Evolutionary conservation across 225 moss, liverwort and hornwort genomes (phyloP).

Genomic region (Marchantia polymorpha): DNA sequence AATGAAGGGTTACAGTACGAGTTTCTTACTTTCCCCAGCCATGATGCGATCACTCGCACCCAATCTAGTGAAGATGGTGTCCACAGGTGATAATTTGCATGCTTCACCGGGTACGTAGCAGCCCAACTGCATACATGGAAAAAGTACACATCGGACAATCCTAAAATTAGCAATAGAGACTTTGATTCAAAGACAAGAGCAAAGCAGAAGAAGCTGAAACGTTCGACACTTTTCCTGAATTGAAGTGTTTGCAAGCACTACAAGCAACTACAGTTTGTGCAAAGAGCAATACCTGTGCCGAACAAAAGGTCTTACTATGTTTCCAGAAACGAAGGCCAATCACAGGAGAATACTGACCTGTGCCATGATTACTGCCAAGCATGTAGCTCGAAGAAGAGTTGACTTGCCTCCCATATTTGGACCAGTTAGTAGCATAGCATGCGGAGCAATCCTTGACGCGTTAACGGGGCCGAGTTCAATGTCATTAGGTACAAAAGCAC

Average conservation of each 20-base stretch:
- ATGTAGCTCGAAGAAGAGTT: constrained; percentile 86
- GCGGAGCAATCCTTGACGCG: constrained; percentile 40
- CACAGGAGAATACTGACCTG: constrained; percentile 44
- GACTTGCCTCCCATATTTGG: constrained; percentile 99
- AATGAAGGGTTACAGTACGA: neutral
- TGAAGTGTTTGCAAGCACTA: too few relatives aligned
- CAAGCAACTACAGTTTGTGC: too few relatives aligned
- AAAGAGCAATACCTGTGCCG: too few relatives aligned
- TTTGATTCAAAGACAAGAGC: neutral
- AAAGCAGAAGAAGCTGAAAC: too few relatives aligned
- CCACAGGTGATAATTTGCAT: constrained; percentile 71
- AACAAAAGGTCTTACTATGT: too few relatives aligned
- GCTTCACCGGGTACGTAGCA: constrained; percentile 75
- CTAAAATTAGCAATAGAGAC: neutral
- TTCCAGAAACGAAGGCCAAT: too few relatives aligned
- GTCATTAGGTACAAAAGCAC: constrained; percentile 79
- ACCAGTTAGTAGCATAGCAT: constrained; percentile 81
- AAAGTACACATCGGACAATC: neutral
- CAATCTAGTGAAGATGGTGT: constrained; percentile 86
- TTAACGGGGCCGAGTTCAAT: constrained; percentile 62
- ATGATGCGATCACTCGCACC: constrained; percentile 92
- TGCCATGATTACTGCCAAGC: constrained; percentile 84
- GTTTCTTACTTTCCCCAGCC: constrained; percentile 69
- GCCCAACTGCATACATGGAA: constrained; percentile 58
- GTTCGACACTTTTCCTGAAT: too few relatives aligned